phyloP scores from a whole-genome alignment of 2,329 filamentous ascomycete genomes.

The Fusarium papillatum region DNA sequence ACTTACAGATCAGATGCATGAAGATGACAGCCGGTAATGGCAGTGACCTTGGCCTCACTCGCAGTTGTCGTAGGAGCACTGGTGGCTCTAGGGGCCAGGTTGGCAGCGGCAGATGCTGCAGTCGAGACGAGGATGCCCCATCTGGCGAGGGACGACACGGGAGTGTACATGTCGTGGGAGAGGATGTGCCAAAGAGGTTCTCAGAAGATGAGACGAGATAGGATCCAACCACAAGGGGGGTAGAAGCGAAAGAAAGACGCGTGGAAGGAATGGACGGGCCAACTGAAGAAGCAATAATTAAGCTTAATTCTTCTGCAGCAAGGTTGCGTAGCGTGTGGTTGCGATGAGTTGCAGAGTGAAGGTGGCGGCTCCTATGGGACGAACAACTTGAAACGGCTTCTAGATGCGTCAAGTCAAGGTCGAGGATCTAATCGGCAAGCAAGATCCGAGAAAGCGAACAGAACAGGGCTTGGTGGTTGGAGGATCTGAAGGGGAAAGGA shows the following conservation, averaged over 20 bases:
- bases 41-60: constrained; percentile 47
- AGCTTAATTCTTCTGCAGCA: constrained; percentile 7
- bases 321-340: background rate
- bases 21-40: constrained; percentile 57
- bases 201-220: constrained; percentile 2
- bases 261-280: background rate
- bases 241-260: constrained; percentile 8
- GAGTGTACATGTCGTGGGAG: constrained; percentile 26
- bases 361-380: background rate
- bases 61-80: constrained; percentile 43
- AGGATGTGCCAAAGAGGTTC: background rate
- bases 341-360: background rate
- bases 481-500: background rate
- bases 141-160: constrained; percentile 30
- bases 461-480: background rate
- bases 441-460: constrained; percentile 1
- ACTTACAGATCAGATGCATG: constrained; percentile 57
- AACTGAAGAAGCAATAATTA: constrained; percentile 7
- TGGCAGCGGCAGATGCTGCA: constrained; percentile 25
- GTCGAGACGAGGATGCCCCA: constrained; percentile 33
- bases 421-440: background rate
- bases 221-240: constrained; percentile 7
- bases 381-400: constrained; percentile 5
- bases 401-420: background rate
- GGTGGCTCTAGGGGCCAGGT: constrained; percentile 49